phyloP scores from a whole-genome alignment of 164 flowering plant species.

The Vitis amurensis region DNA sequence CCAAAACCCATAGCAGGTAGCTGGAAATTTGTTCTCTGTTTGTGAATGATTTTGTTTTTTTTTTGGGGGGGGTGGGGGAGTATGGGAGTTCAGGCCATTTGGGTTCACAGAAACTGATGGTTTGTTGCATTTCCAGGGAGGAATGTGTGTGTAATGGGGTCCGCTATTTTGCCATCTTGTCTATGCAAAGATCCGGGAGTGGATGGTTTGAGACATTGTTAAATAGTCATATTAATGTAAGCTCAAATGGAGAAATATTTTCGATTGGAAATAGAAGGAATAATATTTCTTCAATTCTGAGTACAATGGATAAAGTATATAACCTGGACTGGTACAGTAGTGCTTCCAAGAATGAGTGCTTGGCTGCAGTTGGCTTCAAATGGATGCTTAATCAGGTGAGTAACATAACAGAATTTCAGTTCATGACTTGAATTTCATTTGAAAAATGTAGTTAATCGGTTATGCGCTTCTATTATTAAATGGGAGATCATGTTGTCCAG shows the following conservation, averaged over 20 bases:
- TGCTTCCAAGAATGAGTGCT: constrained; percentile 59
- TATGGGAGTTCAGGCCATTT: neutral
- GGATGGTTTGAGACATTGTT: constrained; percentile 40
- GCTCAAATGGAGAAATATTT: constrained; percentile 59
- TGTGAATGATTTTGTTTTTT: neutral
- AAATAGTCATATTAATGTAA: constrained; percentile 45
- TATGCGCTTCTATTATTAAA: too few species aligned
- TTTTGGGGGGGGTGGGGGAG: too few species aligned
- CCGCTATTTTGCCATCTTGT: constrained; percentile 48
- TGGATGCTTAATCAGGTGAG: constrained; percentile 69
- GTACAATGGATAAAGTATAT: constrained; percentile 48
- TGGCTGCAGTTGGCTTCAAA: constrained; percentile 60
- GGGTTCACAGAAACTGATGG: neutral
- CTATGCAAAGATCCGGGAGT: constrained; percentile 64
- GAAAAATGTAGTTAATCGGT: too few species aligned
- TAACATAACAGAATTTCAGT: neutral
- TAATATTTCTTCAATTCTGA: constrained; percentile 35
- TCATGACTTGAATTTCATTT: too few species aligned
- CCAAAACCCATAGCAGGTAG: constrained; percentile 56
- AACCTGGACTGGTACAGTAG: constrained; percentile 56
- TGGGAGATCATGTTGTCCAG: too few species aligned
- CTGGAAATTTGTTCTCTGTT: neutral
- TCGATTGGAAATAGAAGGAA: constrained; percentile 35
- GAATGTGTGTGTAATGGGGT: constrained; percentile 57
- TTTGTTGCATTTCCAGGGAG: constrained; percentile 30